phyloP scores from a whole-genome alignment of 116 monocot species.

The Trichopus zeylanicus region DNA sequence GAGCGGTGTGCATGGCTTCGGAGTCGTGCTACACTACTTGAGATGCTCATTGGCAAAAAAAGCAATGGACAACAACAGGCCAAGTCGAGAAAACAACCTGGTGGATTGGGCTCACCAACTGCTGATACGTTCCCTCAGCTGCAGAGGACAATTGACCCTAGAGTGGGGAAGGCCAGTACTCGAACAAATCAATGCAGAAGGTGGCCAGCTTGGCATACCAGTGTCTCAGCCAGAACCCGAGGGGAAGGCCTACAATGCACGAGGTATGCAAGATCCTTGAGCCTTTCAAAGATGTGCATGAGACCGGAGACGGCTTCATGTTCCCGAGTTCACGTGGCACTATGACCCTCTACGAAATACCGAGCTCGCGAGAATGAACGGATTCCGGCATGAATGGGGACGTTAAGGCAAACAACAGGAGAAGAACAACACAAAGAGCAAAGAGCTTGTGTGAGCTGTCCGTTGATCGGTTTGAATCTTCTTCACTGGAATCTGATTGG shows the following conservation, averaged over 20 bases:
- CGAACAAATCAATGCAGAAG: conserved; percentile 23
- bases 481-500: too few relatives aligned
- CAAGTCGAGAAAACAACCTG: conserved; percentile 70
- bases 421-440: not conserved
- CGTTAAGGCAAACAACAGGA: not conserved
- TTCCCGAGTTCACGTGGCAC: not conserved
- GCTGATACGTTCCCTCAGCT: conserved; percentile 59
- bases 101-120: conserved; percentile 85
- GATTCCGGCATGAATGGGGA: too few relatives aligned
- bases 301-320: not conserved
- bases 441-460: too few relatives aligned
- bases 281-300: conserved; percentile 25
- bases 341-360: conserved; percentile 11
- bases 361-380: too few relatives aligned
- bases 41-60: conserved; percentile 84
- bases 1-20: conserved; percentile 91
- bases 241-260: conserved; percentile 67
- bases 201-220: conserved; percentile 66
- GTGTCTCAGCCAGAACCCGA: conserved; percentile 79
- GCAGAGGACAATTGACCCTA: conserved; percentile 62
- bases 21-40: conserved; percentile 83
- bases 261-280: conserved; percentile 59
- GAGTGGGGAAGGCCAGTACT: conserved; percentile 77
- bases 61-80: conserved; percentile 77
- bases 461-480: too few relatives aligned